These are phyloP conservation scores for Chlorella variabilis DNA, from an alignment of 163 green algal species.

Conservation along the genomic window DNA sequence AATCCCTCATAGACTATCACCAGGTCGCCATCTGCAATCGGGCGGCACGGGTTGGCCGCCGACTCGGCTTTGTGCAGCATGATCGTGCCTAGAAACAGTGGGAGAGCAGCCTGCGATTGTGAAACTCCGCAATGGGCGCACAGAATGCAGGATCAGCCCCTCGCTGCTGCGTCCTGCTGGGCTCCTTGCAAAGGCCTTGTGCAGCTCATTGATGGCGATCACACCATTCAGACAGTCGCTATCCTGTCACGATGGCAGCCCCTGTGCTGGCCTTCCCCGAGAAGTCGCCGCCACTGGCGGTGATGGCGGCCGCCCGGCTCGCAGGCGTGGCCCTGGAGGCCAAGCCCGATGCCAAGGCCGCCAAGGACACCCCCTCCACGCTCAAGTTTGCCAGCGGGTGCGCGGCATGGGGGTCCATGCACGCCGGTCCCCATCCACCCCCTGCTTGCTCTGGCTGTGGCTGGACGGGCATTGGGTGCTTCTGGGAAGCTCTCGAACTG, in stretches of 20 bases:
- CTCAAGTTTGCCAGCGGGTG: conserved; percentile 67
- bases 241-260: background rate
- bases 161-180: no score
- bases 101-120: no score
- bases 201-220: background rate
- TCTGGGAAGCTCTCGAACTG: no score
- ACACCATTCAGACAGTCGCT: background rate
- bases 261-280: conserved; percentile 25
- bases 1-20: conserved; percentile 91
- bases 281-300: conserved; percentile 57
- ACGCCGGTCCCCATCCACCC: no score
- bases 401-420: no score
- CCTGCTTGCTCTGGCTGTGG: no score
- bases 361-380: conserved; percentile 64
- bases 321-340: conserved; percentile 55
- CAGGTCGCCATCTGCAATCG: conserved; percentile 80
- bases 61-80: conserved; percentile 20
- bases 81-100: no score
- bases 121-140: no score
- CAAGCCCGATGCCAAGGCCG: conserved; percentile 66
- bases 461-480: no score
- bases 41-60: background rate
- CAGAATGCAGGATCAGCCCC: no score
- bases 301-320: conserved; percentile 64
- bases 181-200: no score